A percentile compares a stretch with the other conserved stretches of the same genome.
phyloP scores from a whole-genome alignment of 805 yeast genomes.

The Spathaspora passalidarum region DNA sequence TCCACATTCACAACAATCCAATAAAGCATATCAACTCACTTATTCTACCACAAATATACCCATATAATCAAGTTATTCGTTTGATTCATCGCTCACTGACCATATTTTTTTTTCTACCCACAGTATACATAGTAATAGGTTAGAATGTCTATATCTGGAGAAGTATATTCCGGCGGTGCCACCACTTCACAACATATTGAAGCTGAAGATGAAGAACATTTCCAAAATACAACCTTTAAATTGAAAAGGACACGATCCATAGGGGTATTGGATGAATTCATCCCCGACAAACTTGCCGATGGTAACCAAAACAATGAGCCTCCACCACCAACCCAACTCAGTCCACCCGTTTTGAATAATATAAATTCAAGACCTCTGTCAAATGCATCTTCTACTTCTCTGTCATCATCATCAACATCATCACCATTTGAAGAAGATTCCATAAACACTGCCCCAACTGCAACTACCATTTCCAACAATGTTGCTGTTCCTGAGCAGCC shows the following conservation, averaged over 20 bases:
- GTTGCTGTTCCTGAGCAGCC: too few relatives aligned
- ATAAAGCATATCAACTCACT: too few relatives aligned
- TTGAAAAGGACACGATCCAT: conserved; percentile 79
- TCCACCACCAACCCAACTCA: not conserved
- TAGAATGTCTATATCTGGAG: conserved; percentile 12
- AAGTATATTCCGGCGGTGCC: conserved; percentile 55
- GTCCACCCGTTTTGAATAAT: not conserved
- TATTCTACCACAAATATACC: too few relatives aligned
- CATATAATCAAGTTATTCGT: not conserved
- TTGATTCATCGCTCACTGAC: too few relatives aligned
- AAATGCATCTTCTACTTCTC: not conserved
- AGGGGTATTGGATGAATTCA: conserved; percentile 74
- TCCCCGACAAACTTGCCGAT: conserved; percentile 26
- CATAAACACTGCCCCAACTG: not conserved
- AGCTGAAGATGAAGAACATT: conserved; percentile 68
- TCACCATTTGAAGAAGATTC: too few relatives aligned
- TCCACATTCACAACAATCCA: too few relatives aligned
- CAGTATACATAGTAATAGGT: not conserved
- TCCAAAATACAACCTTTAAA: conserved; percentile 66
- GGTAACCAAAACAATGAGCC: conserved; percentile 1
- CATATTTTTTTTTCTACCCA: not conserved
- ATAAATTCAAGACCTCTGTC: not conserved
- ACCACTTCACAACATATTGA: conserved; percentile 66
- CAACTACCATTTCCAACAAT: too few relatives aligned
- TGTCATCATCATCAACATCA: not conserved